These are phyloP conservation scores for Aspergillus sclerotialis DNA, from an alignment of 2,329 filamentous ascomycete species.

Conservation along the genomic window DNA sequence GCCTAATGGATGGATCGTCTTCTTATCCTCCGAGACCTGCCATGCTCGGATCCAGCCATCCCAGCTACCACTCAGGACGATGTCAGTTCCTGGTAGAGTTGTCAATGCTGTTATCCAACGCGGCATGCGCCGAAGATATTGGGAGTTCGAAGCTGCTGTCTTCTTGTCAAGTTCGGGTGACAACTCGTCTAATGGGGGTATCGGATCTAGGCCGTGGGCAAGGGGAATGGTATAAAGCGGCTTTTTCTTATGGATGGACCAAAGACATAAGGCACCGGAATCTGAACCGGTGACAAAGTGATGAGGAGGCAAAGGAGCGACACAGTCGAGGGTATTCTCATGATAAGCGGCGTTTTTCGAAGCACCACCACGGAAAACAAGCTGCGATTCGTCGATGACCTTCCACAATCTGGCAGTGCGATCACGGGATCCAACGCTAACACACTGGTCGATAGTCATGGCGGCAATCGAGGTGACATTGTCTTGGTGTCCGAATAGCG, in stretches of 20 bases:
- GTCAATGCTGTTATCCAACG: slow-evolving; percentile 86
- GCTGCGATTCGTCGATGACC: slow-evolving; percentile 87
- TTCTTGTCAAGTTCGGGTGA: slow-evolving; percentile 64
- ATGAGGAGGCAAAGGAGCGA: slow-evolving; percentile 84
- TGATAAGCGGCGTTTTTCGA: slow-evolving; percentile 46
- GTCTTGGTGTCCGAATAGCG: slow-evolving; percentile 92
- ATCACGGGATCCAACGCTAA: slow-evolving; percentile 85
- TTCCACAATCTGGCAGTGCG: slow-evolving; percentile 93
- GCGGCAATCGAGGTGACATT: slow-evolving; percentile 77
- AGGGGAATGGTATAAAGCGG: slow-evolving; percentile 71
- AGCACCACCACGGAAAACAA: slow-evolving; percentile 81
- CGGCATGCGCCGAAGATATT: slow-evolving; percentile 54
- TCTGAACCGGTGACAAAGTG: slow-evolving; percentile 92
- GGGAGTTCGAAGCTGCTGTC: slow-evolving; percentile 39
- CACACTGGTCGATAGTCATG: slow-evolving; percentile 76
- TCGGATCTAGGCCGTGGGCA: slow-evolving; percentile 77
- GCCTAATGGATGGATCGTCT: slow-evolving; percentile 65
- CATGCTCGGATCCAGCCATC: slow-evolving; percentile 82
- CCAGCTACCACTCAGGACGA: slow-evolving; percentile 90
- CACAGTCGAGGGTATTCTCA: slow-evolving; percentile 84
- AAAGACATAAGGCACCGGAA: slow-evolving; percentile 78
- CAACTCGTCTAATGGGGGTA: slow-evolving; percentile 59
- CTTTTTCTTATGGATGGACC: slow-evolving; percentile 93
- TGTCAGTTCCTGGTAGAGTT: slow-evolving; percentile 81
- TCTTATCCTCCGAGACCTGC: slow-evolving; percentile 77